Percentiles rank a stretch among this genome's conserved stretches.
These are phyloP conservation scores for Dalbergia cultrata DNA, from an alignment of 306 rosid genomes.

Conservation along the genomic window DNA sequence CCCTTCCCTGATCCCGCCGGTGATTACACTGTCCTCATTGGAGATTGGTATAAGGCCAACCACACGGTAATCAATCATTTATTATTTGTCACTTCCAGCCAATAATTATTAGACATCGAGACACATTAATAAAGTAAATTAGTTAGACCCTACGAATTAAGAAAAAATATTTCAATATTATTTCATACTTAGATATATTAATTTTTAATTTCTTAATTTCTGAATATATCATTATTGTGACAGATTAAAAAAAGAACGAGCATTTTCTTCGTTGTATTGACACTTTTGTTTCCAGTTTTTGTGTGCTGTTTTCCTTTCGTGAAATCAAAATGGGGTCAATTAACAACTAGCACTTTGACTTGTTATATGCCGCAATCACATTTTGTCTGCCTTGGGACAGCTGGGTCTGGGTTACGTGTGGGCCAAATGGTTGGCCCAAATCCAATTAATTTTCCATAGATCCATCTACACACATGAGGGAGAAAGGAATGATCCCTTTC, in stretches of 20 bases:
- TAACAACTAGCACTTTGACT: not conserved
- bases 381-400: not conserved
- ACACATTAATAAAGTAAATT: too few species aligned
- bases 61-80: slow-evolving; percentile 71
- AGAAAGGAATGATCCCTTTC: not conserved
- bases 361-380: not conserved
- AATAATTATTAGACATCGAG: too few species aligned
- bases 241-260: too few species aligned
- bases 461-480: not conserved
- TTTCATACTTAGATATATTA: too few species aligned
- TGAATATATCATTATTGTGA: too few species aligned
- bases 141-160: too few species aligned
- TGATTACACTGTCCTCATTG: slow-evolving; percentile 87
- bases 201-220: too few species aligned
- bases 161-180: too few species aligned
- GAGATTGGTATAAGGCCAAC: slow-evolving; percentile 91
- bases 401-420: slow-evolving; percentile 19
- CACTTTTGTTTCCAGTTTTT: not conserved
- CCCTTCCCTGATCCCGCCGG: slow-evolving; percentile 93
- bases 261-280: too few species aligned
- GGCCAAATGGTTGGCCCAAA: not conserved
- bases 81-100: too few species aligned
- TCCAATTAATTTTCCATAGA: not conserved
- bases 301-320: not conserved
- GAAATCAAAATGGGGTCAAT: not conserved